Percentiles rank a stretch among this genome's conserved stretches.
These are phyloP conservation scores for Epichloe glyceriae DNA, from an alignment of 2,329 filamentous ascomycete species.

Conservation along the genomic window DNA sequence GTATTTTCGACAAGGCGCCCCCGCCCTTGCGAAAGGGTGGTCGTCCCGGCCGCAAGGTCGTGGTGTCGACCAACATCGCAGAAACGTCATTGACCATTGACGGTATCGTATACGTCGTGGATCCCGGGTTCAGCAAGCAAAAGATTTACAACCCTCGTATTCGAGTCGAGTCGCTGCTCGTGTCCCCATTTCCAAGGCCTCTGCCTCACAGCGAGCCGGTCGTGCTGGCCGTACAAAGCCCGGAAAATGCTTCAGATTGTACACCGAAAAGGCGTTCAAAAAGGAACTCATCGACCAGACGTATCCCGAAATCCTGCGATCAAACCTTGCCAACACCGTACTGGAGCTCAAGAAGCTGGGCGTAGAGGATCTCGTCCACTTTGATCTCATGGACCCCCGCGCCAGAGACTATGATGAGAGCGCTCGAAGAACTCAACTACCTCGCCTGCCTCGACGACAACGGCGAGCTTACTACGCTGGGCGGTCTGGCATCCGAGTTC, in stretches of 20 bases:
- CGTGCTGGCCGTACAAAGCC: conserved; percentile 97
- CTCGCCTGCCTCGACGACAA: conserved; percentile 93
- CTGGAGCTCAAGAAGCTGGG: conserved; percentile 95
- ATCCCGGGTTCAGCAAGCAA: conserved; percentile 97
- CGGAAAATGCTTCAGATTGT: conserved; percentile 95
- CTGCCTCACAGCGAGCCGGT: conserved; percentile 92
- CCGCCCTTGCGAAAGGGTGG: conserved; percentile 59
- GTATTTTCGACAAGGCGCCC: conserved; percentile 86
- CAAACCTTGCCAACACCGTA: conserved; percentile 89
- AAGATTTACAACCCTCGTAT: conserved; percentile 98
- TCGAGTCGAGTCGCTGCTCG: conserved; percentile 90
- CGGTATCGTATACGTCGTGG: conserved; percentile 98
- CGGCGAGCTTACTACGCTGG: conserved; percentile 77
- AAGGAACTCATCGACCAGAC: conserved; percentile 96
- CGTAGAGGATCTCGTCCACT: conserved; percentile 90
- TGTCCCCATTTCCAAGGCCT: conserved; percentile 95
- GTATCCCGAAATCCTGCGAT: conserved; percentile 88
- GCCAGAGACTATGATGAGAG: conserved; percentile 96
- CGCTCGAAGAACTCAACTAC: conserved; percentile 94
- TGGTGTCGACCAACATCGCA: conserved; percentile 94
- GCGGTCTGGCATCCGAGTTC: conserved; percentile 83
- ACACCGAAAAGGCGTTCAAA: conserved; percentile 93
- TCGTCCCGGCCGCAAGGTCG: conserved; percentile 80
- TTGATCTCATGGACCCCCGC: conserved; percentile 98
- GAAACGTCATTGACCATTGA: conserved; percentile 97